phyloP scores from a whole-genome alignment of 1,284 basidiomycete species.

The Trichosporon faecale region DNA sequence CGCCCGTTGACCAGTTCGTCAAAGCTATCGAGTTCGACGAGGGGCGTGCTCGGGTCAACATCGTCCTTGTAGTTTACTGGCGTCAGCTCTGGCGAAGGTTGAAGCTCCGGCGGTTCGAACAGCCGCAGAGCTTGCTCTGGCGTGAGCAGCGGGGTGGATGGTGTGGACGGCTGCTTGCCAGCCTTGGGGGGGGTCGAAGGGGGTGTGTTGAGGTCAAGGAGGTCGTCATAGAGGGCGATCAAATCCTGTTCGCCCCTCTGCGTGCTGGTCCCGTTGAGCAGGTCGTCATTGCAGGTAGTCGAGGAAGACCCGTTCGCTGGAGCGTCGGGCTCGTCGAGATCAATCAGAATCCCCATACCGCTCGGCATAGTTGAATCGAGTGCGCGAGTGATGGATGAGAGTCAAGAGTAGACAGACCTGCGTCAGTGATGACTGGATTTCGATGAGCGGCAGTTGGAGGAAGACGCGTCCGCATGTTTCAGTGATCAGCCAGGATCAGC shows the following conservation, averaged over 20 bases:
- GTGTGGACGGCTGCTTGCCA: not conserved
- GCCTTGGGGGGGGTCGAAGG: not conserved
- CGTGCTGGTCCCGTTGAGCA: not conserved
- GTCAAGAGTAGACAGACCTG: not conserved
- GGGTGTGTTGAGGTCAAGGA: not conserved
- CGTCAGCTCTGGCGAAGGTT: not conserved
- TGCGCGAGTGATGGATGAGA: not conserved
- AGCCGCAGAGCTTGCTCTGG: not conserved
- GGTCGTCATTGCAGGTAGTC: not conserved
- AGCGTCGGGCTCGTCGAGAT: not conserved
- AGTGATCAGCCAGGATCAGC: conserved; percentile 1
- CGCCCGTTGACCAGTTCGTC: not conserved
- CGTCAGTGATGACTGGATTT: not conserved
- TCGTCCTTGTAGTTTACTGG: not conserved
- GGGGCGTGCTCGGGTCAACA: not conserved
- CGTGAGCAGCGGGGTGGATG: not conserved
- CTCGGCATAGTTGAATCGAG: not conserved
- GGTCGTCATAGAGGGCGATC: conserved; percentile 1
- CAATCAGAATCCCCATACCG: not conserved
- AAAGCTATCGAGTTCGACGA: not conserved
- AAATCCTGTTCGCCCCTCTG: not conserved
- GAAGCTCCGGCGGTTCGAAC: not conserved
- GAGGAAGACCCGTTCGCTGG: not conserved
- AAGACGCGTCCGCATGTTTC: not conserved
- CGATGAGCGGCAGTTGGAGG: not conserved